phyloP scores from a whole-genome alignment of 352 stramenopile species.

The Pythium phragmitis region DNA sequence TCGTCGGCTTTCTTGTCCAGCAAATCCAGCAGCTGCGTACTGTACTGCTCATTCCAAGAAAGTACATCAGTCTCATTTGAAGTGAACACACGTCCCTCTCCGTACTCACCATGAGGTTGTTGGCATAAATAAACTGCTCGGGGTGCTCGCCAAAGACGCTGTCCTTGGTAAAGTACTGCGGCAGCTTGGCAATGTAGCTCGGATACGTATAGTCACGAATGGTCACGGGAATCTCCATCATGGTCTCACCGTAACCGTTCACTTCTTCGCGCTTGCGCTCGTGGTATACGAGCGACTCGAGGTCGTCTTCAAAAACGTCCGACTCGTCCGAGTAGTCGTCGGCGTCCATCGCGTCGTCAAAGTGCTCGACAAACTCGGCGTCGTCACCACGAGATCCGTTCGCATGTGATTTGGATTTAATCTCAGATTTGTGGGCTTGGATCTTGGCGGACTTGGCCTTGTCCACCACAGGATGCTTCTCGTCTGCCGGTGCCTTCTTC shows the following conservation, averaged over 20 bases:
- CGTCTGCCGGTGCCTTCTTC: slow-evolving; percentile 9
- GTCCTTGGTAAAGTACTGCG: slow-evolving; percentile 52
- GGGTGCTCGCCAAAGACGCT: slow-evolving; percentile 60
- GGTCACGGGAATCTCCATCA: slow-evolving; percentile 50
- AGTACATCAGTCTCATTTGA: neutral
- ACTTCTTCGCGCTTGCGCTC: slow-evolving; percentile 46
- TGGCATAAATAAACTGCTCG: slow-evolving; percentile 75
- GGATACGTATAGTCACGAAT: slow-evolving; percentile 54
- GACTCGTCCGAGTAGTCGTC: slow-evolving; percentile 61
- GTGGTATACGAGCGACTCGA: slow-evolving; percentile 59
- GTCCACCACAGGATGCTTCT: neutral
- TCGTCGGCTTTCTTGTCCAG: slow-evolving; percentile 42
- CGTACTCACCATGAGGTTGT: slow-evolving; percentile 61
- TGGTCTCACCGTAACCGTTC: slow-evolving; percentile 44
- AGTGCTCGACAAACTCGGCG: slow-evolving; percentile 41
- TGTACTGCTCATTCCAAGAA: slow-evolving; percentile 32
- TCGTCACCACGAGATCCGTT: slow-evolving; percentile 28
- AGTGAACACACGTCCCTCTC: too few relatives aligned
- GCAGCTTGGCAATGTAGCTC: slow-evolving; percentile 56
- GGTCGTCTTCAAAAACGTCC: slow-evolving; percentile 77
- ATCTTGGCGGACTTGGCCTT: slow-evolving; percentile 14
- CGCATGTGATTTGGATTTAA: neutral
- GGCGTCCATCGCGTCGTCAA: slow-evolving; percentile 43
- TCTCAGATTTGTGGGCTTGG: neutral
- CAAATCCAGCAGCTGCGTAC: slow-evolving; percentile 37